A percentile compares a stretch with the other conserved stretches of the same genome.
Conservation (phyloP, 345 rosid species). For the Eucalyptus curtisii region DNA sequence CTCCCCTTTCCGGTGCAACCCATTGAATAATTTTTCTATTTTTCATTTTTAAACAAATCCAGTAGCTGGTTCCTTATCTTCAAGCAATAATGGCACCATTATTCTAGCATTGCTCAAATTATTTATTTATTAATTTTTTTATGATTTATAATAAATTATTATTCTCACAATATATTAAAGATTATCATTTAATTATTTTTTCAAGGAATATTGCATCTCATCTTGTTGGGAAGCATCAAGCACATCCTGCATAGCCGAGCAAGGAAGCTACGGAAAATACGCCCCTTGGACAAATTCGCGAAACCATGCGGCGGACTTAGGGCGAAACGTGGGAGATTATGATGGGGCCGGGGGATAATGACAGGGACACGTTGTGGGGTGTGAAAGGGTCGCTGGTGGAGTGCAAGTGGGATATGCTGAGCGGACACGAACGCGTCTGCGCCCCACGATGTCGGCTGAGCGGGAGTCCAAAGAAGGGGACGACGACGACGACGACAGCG, state of each 20-base stretch:
- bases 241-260: neutral
- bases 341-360: neutral
- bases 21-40: too few relatives aligned
- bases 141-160: too few relatives aligned
- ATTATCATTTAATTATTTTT: too few relatives aligned
- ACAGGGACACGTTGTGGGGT: neutral
- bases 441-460: neutral
- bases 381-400: neutral
- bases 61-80: too few relatives aligned
- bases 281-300: neutral
- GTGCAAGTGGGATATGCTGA: neutral
- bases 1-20: too few relatives aligned
- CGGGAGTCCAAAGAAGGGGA: neutral
- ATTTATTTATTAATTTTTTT: too few relatives aligned
- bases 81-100: too few relatives aligned
- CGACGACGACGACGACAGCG: neutral
- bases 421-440: neutral
- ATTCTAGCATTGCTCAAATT: too few relatives aligned
- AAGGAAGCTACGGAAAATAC: neutral
- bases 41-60: too few relatives aligned
- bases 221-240: neutral
- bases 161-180: too few relatives aligned
- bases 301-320: neutral
- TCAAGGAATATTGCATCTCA: accelerated
- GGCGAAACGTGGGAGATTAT: neutral